Evolutionary conservation across 192 early-diverging fungal genomes (phyloP), one percentile per base, ranked within the genome.

Genomic region (Phycomyces nitens): DNA sequence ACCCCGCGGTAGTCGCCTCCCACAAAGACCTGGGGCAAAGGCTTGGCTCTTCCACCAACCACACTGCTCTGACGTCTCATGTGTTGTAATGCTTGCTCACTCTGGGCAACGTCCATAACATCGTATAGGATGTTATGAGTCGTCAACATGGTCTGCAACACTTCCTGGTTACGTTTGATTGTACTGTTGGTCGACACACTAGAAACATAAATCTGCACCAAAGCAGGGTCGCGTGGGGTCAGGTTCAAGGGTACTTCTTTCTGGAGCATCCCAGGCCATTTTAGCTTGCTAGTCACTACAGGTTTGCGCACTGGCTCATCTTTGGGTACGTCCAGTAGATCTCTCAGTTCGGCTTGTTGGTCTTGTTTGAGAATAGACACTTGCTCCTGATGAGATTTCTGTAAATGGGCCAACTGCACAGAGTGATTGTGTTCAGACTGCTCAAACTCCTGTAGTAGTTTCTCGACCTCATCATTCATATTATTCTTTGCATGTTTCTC

Each of bases 401-500:
- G 60, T 9, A 73, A 2, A 15, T 44, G 22, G 12, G 65, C 71
- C 5, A 73, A 1, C 59, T 73, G 60, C 15, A 61, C 27, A 14
- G 65, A 57, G 22, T 73, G 71, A 24, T 66, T 54, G 54, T 73
- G 65, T 24, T 73, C 65, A 3, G 71, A 66, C 29, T 73, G 65
- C 42, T 73, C 71, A 59, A 73, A 73, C 34, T 73, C 71, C 20
- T 56, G 60, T 3, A 73, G 12, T 0, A 73, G 43, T 40, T 53
- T 56, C 39, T 73, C 65, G 3, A 73, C 60, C 23, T 73, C 71
- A 47, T 73, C 71, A 50, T 73, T 53, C 18, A 73, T 50, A 7
- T 39, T 56, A 0, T 53, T 49, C 20, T 56, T 66, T 12, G 60
- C 56, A 21, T 62, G 50, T 16, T 47, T 61, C 34, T 73, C 71